Evolutionary conservation across 2,329 filamentous ascomycete species (phyloP).

Genomic region (Ascochyta koolunga): DNA sequence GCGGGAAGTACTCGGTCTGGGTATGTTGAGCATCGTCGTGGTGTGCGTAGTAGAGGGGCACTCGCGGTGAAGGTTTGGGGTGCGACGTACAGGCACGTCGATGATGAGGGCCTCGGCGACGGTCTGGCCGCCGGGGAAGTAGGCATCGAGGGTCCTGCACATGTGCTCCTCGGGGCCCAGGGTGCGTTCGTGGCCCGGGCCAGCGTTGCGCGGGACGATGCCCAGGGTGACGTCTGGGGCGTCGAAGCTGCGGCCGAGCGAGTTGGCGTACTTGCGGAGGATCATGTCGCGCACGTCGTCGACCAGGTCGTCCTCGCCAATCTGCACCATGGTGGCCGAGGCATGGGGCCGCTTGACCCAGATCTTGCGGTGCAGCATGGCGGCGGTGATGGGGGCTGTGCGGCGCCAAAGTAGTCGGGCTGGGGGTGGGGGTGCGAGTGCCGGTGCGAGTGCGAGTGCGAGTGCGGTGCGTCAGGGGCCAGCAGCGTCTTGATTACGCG

Average conservation of each 20-base stretch:
- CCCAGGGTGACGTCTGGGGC: slow-evolving; percentile 85
- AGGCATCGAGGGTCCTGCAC: slow-evolving; percentile 75
- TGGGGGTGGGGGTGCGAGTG: slow-evolving; percentile 30
- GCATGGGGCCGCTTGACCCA: slow-evolving; percentile 90
- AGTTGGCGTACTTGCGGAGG: slow-evolving; percentile 91
- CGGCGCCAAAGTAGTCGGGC: slow-evolving; percentile 51
- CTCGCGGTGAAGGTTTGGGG: slow-evolving; percentile 77
- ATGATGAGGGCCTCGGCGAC: slow-evolving; percentile 91
- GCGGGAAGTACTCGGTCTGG: slow-evolving; percentile 83
- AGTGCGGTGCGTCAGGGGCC: slow-evolving; percentile 46
- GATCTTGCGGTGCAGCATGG: slow-evolving; percentile 72
- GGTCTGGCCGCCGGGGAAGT: slow-evolving; percentile 84
- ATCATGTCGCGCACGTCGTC: slow-evolving; percentile 95
- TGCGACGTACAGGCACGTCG: slow-evolving; percentile 77
- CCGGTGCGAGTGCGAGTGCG: slow-evolving; percentile 30
- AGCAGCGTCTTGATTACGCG: slow-evolving; percentile 60
- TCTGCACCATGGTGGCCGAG: slow-evolving; percentile 85
- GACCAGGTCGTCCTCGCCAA: slow-evolving; percentile 86
- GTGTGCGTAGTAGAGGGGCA: slow-evolving; percentile 58
- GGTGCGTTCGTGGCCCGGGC: slow-evolving; percentile 64
- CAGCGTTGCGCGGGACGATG: slow-evolving; percentile 71
- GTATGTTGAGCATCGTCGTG: slow-evolving; percentile 70
- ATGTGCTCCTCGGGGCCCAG: slow-evolving; percentile 89
- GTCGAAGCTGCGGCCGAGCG: slow-evolving; percentile 85
- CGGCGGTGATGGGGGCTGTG: slow-evolving; percentile 32